These are phyloP conservation scores for Alternaria tenuissima DNA, from an alignment of 2,329 filamentous ascomycete species.

Conservation along the genomic window DNA sequence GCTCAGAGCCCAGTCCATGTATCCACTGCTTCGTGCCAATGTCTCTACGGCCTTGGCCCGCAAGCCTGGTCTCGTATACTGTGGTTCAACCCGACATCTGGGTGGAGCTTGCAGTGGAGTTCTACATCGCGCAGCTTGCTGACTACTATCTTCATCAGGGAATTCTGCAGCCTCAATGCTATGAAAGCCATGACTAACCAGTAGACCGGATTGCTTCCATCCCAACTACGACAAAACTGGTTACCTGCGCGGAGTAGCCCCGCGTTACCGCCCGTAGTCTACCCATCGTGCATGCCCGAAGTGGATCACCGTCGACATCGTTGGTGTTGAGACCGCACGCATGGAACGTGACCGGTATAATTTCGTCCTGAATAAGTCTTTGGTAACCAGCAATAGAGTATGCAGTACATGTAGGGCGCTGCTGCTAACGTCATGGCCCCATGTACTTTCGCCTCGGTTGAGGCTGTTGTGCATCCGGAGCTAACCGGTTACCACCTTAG, in stretches of 20 bases:
- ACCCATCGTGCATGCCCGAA: not conserved
- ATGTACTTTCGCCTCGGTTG: slow-evolving; percentile 22
- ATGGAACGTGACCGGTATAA: slow-evolving; percentile 1
- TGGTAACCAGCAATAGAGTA: slow-evolving; percentile 29
- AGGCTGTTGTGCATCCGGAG: slow-evolving; percentile 15
- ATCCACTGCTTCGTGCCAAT: not conserved
- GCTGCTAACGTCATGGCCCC: not conserved
- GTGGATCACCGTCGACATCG: not conserved
- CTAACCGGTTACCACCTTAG: slow-evolving; percentile 17
- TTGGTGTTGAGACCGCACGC: slow-evolving; percentile 3
- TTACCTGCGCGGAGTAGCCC: not conserved
- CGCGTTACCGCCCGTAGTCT: not conserved
- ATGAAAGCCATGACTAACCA: slow-evolving; percentile 27
- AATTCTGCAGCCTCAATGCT: slow-evolving; percentile 4
- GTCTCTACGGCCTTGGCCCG: slow-evolving; percentile 6
- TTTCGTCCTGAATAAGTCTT: slow-evolving; percentile 22
- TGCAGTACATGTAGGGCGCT: not conserved
- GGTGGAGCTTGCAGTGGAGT: slow-evolving; percentile 9
- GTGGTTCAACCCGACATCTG: slow-evolving; percentile 1
- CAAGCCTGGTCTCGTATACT: slow-evolving; percentile 5
- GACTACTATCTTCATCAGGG: not conserved
- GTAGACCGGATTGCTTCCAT: not conserved
- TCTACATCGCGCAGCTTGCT: slow-evolving; percentile 7
- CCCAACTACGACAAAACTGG: not conserved
- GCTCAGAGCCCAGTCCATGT: not conserved